Percentiles rank a stretch among this genome's conserved stretches.
phyloP scores from a whole-genome alignment of 148 eudicot species.

The Suaeda aralocaspica region DNA sequence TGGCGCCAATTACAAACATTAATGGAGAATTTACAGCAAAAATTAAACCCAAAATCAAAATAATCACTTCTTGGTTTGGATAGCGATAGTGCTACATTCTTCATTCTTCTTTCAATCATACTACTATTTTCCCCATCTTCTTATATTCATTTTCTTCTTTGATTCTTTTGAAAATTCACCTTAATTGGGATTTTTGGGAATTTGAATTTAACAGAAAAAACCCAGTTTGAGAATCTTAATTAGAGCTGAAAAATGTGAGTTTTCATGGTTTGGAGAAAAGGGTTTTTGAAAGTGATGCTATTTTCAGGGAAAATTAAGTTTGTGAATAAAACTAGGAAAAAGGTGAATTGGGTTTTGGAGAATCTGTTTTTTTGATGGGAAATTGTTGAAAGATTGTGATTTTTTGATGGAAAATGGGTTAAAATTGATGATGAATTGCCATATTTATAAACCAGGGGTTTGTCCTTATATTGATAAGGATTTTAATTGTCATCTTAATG shows the following conservation, averaged over 20 bases:
- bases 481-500: conserved; percentile 72
- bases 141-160: no score
- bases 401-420: conserved; percentile 82
- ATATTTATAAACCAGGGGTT: conserved; percentile 59
- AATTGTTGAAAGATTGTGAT: conserved; percentile 41
- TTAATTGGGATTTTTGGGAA: conserved; percentile 10
- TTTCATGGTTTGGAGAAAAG: conserved; percentile 17
- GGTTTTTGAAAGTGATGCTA: background rate
- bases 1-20: conserved; percentile 21
- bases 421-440: conserved; percentile 60
- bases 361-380: background rate
- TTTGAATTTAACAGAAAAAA: conserved; percentile 13
- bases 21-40: conserved; percentile 19
- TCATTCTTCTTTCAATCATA: conserved; percentile 35
- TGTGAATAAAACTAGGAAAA: background rate
- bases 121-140: conserved; percentile 22
- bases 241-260: conserved; percentile 35
- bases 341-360: background rate
- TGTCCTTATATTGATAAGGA: conserved; percentile 76
- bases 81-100: conserved; percentile 33
- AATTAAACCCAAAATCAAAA: conserved; percentile 18
- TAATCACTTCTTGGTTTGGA: conserved; percentile 48
- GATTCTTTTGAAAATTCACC: background rate
- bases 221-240: conserved; percentile 35
- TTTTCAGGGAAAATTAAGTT: background rate